These are phyloP conservation scores for Rhodotorula babjevae DNA, from an alignment of 768 basidiomycete species.

Conservation along the genomic window DNA sequence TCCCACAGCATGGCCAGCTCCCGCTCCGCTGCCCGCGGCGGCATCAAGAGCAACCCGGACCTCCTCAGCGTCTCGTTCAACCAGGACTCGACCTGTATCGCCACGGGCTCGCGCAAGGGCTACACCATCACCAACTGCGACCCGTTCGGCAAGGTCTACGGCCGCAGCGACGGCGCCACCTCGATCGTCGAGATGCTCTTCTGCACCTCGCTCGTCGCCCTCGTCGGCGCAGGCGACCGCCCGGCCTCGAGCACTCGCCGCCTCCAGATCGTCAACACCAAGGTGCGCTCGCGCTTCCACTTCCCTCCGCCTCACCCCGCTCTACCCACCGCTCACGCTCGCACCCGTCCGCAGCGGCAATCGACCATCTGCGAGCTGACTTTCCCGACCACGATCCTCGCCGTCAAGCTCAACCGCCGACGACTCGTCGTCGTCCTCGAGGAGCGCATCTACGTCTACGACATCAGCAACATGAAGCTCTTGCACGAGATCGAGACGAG, in stretches of 20 bases:
- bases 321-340: neutral
- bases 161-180: conserved; percentile 91
- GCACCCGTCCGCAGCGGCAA: conserved; percentile 62
- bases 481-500: conserved; percentile 96
- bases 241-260: conserved; percentile 85
- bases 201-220: conserved; percentile 93
- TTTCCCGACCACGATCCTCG: conserved; percentile 91
- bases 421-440: conserved; percentile 93
- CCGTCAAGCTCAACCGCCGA: conserved; percentile 97
- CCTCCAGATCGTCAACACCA: conserved; percentile 96
- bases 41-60: conserved; percentile 35
- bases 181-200: conserved; percentile 99
- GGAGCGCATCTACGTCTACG: conserved; percentile 97
- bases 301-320: too few relatives aligned
- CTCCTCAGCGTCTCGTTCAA: conserved; percentile 60
- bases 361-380: conserved; percentile 98
- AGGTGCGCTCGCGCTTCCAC: conserved; percentile 53
- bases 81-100: conserved; percentile 94
- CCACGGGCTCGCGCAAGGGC: conserved; percentile 88
- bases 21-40: conserved; percentile 27
- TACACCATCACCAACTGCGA: conserved; percentile 98
- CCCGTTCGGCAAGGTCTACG: conserved; percentile 92
- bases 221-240: conserved; percentile 92
- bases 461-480: conserved; percentile 96
- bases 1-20: conserved; percentile 1